Base-by-base conservation (phyloP, 2,329 filamentous ascomycete species). In the Alternaria hordeiaustralica region DNA sequence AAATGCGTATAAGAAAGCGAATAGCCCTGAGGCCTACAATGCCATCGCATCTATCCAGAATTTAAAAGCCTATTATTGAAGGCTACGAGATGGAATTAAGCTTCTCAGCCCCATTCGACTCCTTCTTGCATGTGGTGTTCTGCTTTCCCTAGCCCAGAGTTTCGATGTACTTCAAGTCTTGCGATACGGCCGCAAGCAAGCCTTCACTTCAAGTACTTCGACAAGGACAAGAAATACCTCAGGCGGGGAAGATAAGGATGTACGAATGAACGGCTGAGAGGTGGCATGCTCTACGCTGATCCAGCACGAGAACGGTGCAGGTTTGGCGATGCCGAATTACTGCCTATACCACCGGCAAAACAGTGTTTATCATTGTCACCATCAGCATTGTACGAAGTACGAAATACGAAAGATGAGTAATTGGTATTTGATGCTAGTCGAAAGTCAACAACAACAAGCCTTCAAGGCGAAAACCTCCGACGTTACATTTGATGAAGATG, bases 391-490 rank as follows among this genome's bases (percentile, higher is more conserved):
- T 18, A 41, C n/a, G 36, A 41, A 11, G 36, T 11, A 41, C n/a
- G 36, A 18, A 18, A 11, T 41, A 18, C n/a, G n/a, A 21, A 25
- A 36, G 33, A n/a, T 41, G 13, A 36, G 33, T 33, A 41, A 25
- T 21, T 53, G 30, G 33, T 25, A 53, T 53, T 53, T 36, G 28
- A 53, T 53, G 28, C 49, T 53, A 53, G 49, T 53, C 20, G 49
- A 53, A 53, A 36, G 49, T 15, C 49, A 41, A 53, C n/a, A 53
- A 53, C 49, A 53, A 53, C 49, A 36, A 53, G 30, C 49, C 49
- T 13, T 53, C 43, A 41, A 53, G 49, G 49, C 49, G 9, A 53
- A n/a, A 41, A 23, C 18, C 11, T 33, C 28, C 30, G 13, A 36
- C 49, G 3, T 36, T 53, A 21, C 33, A 53, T 21, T 53, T 53